Percentiles rank a stretch among this genome's conserved stretches.
Evolutionary conservation across 176 grass and related monocot genomes (phyloP).

Genomic region (Hyparrhenia diplandra): DNA sequence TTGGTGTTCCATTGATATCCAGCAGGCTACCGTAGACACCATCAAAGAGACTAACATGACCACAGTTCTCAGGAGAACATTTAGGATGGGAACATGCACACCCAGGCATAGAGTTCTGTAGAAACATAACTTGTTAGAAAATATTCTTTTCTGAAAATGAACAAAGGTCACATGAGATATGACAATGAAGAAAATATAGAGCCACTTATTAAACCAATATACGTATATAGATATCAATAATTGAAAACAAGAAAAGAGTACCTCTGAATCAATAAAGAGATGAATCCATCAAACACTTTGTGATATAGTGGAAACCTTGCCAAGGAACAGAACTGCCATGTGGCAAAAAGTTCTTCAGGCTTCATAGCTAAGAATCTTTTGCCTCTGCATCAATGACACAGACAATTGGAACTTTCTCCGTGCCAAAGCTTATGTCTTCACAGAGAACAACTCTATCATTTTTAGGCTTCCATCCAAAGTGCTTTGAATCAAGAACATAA

Average conservation of each 20-base stretch:
- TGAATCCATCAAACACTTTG: constrained; percentile 64
- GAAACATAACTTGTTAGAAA: constrained; percentile 28
- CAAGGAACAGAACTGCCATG: constrained; percentile 57
- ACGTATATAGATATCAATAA: constrained; percentile 3
- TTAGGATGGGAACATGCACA: constrained; percentile 50
- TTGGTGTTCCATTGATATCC: constrained; percentile 55
- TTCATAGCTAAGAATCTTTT: constrained; percentile 47
- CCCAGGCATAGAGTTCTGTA: constrained; percentile 54
- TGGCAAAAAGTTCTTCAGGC: constrained; percentile 25
- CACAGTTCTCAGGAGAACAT: constrained; percentile 66
- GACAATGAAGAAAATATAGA: background rate
- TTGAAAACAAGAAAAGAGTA: constrained; percentile 23
- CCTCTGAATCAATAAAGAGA: constrained; percentile 62
- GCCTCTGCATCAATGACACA: constrained; percentile 70
- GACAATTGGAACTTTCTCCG: constrained; percentile 63
- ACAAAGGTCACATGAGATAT: background rate
- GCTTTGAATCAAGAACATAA: constrained; percentile 70
- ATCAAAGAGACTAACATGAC: constrained; percentile 68
- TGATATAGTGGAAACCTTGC: constrained; percentile 73
- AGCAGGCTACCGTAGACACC: constrained; percentile 49
- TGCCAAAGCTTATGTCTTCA: constrained; percentile 86
- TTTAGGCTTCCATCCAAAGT: constrained; percentile 63
- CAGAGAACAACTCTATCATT: constrained; percentile 62
- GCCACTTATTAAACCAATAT: background rate
- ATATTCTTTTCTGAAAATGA: constrained; percentile 18